Evolutionary conservation across 2,329 filamentous ascomycete species (phyloP).

Genomic region (Cordyceps farinosa): DNA sequence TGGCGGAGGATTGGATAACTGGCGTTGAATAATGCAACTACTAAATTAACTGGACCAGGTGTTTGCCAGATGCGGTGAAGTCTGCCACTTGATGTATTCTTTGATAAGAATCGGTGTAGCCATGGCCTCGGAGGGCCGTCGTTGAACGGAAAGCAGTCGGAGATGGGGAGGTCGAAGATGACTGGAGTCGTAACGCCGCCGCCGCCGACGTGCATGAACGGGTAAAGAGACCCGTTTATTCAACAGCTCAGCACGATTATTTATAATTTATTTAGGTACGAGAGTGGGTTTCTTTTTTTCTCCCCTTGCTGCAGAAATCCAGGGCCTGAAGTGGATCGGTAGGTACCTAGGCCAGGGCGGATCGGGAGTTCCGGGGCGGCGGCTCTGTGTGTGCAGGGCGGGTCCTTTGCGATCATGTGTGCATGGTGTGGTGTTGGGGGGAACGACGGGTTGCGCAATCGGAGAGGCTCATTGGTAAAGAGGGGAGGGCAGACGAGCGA

Average conservation of each 20-base stretch:
- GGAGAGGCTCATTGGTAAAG: not conserved
- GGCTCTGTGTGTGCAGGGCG: not conserved
- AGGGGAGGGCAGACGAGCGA: too few relatives aligned
- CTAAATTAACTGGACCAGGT: not conserved
- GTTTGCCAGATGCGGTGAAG: not conserved
- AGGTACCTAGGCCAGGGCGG: not conserved
- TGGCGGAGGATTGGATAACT: not conserved
- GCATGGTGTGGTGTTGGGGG: not conserved
- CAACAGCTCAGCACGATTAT: too few relatives aligned
- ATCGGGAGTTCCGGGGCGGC: not conserved
- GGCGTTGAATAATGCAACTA: slow-evolving; percentile 1
- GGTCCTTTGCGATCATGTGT: slow-evolving; percentile 12
- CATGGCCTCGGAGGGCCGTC: slow-evolving; percentile 6
- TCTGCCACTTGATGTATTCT: not conserved
- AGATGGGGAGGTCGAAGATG: not conserved
- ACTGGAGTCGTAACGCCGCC: slow-evolving; percentile 9
- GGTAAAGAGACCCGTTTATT: not conserved
- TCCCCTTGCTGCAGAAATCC: not conserved
- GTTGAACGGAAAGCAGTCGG: not conserved
- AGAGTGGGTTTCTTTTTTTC: not conserved
- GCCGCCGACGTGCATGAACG: slow-evolving; percentile 8
- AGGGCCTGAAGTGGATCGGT: slow-evolving; percentile 8
- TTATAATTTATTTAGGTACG: not conserved
- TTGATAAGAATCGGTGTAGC: not conserved
- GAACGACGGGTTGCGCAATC: not conserved